Evolutionary conservation across 116 monocot species (phyloP).

Genomic region (Phalaenopsis hybrid): DNA sequence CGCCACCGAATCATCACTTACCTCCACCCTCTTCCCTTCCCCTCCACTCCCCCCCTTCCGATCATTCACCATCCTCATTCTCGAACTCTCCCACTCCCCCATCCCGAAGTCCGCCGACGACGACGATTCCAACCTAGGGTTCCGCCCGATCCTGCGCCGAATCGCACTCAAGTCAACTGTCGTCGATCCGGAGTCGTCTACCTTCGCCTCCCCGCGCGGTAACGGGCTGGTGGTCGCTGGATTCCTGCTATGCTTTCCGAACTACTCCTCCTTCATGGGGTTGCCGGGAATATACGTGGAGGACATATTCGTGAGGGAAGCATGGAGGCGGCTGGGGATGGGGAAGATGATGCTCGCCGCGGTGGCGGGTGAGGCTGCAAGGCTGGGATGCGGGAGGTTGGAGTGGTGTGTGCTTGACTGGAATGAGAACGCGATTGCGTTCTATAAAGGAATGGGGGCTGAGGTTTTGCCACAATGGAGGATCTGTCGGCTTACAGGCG

Average conservation of each 20-base stretch:
- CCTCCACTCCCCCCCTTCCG: slow-evolving; percentile 26
- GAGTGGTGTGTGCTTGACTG: slow-evolving; percentile 85
- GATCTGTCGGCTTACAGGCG: slow-evolving; percentile 62
- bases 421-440: slow-evolving; percentile 72
- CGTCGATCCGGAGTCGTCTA: slow-evolving; percentile 23
- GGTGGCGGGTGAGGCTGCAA: slow-evolving; percentile 59
- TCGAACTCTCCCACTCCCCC: slow-evolving; percentile 30
- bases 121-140: not conserved
- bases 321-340: slow-evolving; percentile 52
- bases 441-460: slow-evolving; percentile 78
- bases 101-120: slow-evolving; percentile 1
- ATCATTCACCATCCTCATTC: slow-evolving; percentile 67
- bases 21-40: slow-evolving; percentile 65
- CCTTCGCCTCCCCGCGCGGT: slow-evolving; percentile 26
- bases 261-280: slow-evolving; percentile 67
- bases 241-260: slow-evolving; percentile 63
- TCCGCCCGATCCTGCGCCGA: slow-evolving; percentile 23
- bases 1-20: slow-evolving; percentile 52
- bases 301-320: slow-evolving; percentile 66
- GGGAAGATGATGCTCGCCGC: slow-evolving; percentile 71
- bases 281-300: slow-evolving; percentile 75
- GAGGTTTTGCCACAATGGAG: slow-evolving; percentile 62
- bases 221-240: slow-evolving; percentile 5
- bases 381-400: slow-evolving; percentile 60
- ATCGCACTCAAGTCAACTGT: slow-evolving; percentile 19